A percentile compares a stretch with the other conserved stretches of the same genome.
Conservation (phyloP, 352 stramenopile species). For the Phytopythium mirpurense region DNA sequence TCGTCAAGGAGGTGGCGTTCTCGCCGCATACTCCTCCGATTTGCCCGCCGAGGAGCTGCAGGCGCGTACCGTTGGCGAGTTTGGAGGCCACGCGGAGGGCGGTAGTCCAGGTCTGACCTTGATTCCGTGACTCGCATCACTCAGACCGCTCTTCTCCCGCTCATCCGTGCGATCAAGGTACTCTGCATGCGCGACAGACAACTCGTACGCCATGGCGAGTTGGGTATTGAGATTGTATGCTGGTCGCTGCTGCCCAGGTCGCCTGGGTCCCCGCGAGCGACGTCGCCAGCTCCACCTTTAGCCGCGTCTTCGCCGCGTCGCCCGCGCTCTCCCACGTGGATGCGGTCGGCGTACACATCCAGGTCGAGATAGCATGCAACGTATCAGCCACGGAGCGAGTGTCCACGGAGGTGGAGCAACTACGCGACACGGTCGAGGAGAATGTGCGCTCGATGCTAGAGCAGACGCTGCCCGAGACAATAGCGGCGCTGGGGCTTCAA, state of each 20-base stretch:
- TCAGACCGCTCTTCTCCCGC: conserved; percentile 16
- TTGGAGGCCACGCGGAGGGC: too few relatives aligned
- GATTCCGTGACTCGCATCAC: neutral
- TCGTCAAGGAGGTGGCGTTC: neutral
- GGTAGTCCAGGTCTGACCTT: too few relatives aligned
- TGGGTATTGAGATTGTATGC: neutral
- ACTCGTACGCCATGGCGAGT: too few relatives aligned
- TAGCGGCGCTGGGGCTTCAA: conserved; percentile 7
- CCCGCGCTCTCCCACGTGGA: conserved; percentile 17
- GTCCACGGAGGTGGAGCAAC: conserved; percentile 3
- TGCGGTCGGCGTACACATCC: conserved; percentile 33
- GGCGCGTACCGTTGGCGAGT: neutral
- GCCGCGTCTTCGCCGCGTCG: conserved; percentile 22
- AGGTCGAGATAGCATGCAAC: conserved; percentile 18
- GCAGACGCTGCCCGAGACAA: conserved; percentile 15
- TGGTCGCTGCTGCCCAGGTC: conserved; percentile 19
- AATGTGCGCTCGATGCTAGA: conserved; percentile 26
- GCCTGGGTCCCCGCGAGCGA: conserved; percentile 20
- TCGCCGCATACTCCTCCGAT: neutral
- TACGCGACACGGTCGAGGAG: conserved; percentile 16
- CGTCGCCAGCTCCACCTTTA: conserved; percentile 29
- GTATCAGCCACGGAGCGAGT: neutral
- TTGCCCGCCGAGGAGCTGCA: neutral
- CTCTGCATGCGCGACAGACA: neutral
- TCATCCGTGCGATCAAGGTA: conserved; percentile 37